Evolutionary conservation across 2,329 filamentous ascomycete species (phyloP), one percentile per base, ranked within the genome.

Genomic region (Cercospora sp.): DNA sequence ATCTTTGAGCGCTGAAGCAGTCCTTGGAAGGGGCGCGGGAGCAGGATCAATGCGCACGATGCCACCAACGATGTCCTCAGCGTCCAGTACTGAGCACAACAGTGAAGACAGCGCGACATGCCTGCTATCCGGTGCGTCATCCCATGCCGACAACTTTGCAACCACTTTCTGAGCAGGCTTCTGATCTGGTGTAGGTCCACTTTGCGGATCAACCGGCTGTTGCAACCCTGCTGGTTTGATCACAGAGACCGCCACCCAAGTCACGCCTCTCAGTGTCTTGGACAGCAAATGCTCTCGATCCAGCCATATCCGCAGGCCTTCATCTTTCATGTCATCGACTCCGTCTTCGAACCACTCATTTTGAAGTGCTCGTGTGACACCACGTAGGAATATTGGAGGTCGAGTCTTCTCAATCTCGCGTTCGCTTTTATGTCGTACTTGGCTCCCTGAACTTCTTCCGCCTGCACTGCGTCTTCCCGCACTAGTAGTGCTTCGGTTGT

Each of bases 31-130:
- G 63, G 90, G 91, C 48, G 86, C 82, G 13, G 92, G 88, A 0
- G 94, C 94, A 9, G 91, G 89, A 77, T 98, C 93, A 31, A 99
- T 85, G 69, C 94, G 93, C 65, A 97, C 87, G 51, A 98, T 88
- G 0, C 93, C 92, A 12, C 95, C 95, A 9, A 97, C 91, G 62
- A 97, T 86, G 1, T 88, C 89, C 45, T 87, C 83, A 63, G 87
- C 89, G 2, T 89, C 90, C 23, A 99, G 84, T 0, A 91, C 87
- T 31, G 87, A 86, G 78, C 92, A 97, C 6, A 99, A 82, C 3
- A 89, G 81, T 0, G 89, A 87, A 1, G 95, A 98, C 26, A 99
- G 83, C 1, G 92, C 92, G 60, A 88, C 87, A 69, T 94, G 91
- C 70, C 91, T 89, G 63, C 88, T 89, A 75, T 94, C 92, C 0